Evolutionary conservation across 352 stramenopile genomes (phyloP).

Genomic region (Globisporangium alternatum): DNA sequence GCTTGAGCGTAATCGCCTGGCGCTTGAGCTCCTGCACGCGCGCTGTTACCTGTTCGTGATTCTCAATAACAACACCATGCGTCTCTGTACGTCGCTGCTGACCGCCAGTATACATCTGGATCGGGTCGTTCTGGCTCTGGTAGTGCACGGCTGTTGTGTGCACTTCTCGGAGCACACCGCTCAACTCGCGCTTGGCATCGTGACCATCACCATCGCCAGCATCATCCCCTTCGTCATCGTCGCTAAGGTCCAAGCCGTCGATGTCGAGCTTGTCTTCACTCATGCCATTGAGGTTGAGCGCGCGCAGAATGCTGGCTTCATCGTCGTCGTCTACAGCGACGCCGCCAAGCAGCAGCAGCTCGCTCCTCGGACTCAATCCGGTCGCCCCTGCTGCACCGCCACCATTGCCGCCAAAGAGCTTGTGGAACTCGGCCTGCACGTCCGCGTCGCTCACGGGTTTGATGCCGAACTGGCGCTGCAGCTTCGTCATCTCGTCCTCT

Average conservation of each 20-base stretch:
- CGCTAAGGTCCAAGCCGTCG: conserved; percentile 23
- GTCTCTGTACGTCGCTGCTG: background rate
- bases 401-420: conserved; percentile 36
- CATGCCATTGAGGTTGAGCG: conserved; percentile 34
- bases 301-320: conserved; percentile 55
- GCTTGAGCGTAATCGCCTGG: conserved; percentile 53
- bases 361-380: conserved; percentile 40
- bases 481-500: conserved; percentile 46
- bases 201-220: conserved; percentile 18
- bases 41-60: conserved; percentile 10
- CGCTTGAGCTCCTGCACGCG: conserved; percentile 49
- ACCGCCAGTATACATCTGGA: background rate
- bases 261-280: conserved; percentile 24
- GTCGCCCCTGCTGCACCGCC: background rate
- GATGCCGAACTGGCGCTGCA: conserved; percentile 81
- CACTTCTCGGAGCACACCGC: conserved; percentile 31
- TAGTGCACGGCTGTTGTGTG: conserved; percentile 31
- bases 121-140: conserved; percentile 19
- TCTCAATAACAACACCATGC: background rate
- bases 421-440: conserved; percentile 60
- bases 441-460: conserved; percentile 63
- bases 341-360: conserved; percentile 40
- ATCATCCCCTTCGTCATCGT: conserved; percentile 17
- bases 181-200: conserved; percentile 32
- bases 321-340: conserved; percentile 41